A percentile compares a stretch with the other conserved stretches of the same genome.
phyloP scores from a whole-genome alignment of 2,329 filamentous ascomycete species.

The Pseudopyricularia javanii region DNA sequence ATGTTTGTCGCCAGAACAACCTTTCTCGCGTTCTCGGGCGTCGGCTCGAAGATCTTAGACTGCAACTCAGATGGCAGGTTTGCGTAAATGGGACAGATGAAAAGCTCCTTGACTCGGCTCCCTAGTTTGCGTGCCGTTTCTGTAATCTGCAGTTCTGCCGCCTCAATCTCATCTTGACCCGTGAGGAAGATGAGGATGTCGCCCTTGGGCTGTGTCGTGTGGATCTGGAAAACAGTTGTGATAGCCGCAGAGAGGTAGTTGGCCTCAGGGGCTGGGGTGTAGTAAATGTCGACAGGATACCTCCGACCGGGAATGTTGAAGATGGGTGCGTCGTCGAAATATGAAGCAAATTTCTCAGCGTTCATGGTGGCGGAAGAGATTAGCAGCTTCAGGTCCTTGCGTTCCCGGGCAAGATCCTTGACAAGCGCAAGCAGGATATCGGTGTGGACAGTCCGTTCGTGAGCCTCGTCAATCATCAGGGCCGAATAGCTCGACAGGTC shows the following conservation, averaged over 20 bases:
- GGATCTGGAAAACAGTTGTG: slow-evolving; percentile 90
- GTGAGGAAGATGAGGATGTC: slow-evolving; percentile 94
- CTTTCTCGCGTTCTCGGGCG: slow-evolving; percentile 73
- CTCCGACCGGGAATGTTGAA: slow-evolving; percentile 87
- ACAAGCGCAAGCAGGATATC: slow-evolving; percentile 81
- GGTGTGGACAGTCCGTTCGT: slow-evolving; percentile 84
- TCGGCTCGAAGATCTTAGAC: slow-evolving; percentile 87
- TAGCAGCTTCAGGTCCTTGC: slow-evolving; percentile 77
- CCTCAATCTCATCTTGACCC: slow-evolving; percentile 91
- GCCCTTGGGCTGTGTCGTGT: slow-evolving; percentile 71
- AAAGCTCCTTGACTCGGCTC: slow-evolving; percentile 69
- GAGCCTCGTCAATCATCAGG: slow-evolving; percentile 94
- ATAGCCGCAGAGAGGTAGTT: slow-evolving; percentile 89
- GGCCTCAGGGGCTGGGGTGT: slow-evolving; percentile 79
- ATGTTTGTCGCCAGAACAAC: slow-evolving; percentile 89
- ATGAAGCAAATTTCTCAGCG: slow-evolving; percentile 79
- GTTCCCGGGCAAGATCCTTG: slow-evolving; percentile 73
- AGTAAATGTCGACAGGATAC: slow-evolving; percentile 85
- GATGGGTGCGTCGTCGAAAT: slow-evolving; percentile 86
- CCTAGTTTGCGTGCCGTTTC: slow-evolving; percentile 83
- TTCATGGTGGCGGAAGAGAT: slow-evolving; percentile 95
- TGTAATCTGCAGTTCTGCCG: slow-evolving; percentile 69
- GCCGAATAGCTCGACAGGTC: slow-evolving; percentile 72
- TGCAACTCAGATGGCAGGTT: slow-evolving; percentile 86
- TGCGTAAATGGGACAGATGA: slow-evolving; percentile 89